A percentile compares a stretch with the other conserved stretches of the same genome.
These are phyloP conservation scores for Neospermospora avenae DNA, from an alignment of 2,329 filamentous ascomycete genomes.

Conservation along the genomic window DNA sequence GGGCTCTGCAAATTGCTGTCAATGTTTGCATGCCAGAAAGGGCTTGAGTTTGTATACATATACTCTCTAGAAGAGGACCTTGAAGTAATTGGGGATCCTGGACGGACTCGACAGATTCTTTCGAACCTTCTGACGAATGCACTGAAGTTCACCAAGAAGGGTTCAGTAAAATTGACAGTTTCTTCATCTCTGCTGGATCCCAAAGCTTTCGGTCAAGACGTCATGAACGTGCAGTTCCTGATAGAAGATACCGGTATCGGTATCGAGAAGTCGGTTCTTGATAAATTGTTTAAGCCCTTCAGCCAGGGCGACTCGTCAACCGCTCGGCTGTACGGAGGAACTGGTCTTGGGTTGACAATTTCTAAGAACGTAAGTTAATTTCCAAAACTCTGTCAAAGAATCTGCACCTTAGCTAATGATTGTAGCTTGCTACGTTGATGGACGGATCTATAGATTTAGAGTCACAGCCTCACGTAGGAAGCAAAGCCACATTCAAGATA, in stretches of 20 bases:
- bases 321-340: conserved; percentile 75
- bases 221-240: conserved; percentile 55
- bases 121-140: conserved; percentile 80
- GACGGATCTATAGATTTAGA: conserved; percentile 22
- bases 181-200: conserved; percentile 19
- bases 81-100: conserved; percentile 62
- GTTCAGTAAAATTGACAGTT: conserved; percentile 52
- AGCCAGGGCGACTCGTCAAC: conserved; percentile 74
- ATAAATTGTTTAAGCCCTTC: conserved; percentile 74
- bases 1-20: conserved; percentile 62
- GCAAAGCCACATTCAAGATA: conserved; percentile 25
- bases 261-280: conserved; percentile 65
- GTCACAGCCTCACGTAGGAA: conserved; percentile 19
- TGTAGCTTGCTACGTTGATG: conserved; percentile 28
- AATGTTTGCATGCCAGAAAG: conserved; percentile 59
- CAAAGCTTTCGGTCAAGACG: conserved; percentile 39
- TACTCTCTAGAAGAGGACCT: conserved; percentile 66
- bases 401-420: background rate
- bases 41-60: conserved; percentile 52
- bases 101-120: conserved; percentile 71
- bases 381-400: background rate
- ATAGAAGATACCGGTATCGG: conserved; percentile 76
- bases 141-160: conserved; percentile 74
- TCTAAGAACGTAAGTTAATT: conserved; percentile 40
- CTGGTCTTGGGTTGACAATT: conserved; percentile 74